phyloP scores from a whole-genome alignment of 805 yeast genomes.

The Wickerhamomyces tratensis region DNA sequence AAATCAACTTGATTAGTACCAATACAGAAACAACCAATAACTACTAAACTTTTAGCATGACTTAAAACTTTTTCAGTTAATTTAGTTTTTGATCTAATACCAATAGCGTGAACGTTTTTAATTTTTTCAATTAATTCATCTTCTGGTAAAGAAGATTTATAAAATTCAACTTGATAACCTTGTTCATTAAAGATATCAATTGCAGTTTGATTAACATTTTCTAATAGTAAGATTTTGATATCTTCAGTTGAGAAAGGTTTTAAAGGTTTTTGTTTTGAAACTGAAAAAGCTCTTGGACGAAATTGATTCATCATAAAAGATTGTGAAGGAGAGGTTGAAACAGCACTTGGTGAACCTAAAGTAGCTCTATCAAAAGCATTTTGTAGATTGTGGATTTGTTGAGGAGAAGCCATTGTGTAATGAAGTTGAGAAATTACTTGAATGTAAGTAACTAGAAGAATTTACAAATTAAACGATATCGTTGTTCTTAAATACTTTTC shows the following conservation, averaged over 20 bases:
- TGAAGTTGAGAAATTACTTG: no score
- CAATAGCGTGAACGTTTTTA: constrained; percentile 89
- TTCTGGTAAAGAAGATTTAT: constrained; percentile 82
- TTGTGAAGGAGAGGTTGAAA: constrained; percentile 74
- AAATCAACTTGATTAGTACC: constrained; percentile 98
- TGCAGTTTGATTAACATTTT: constrained; percentile 92
- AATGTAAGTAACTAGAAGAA: no score
- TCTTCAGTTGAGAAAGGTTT: constrained; percentile 96
- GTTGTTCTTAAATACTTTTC: no score
- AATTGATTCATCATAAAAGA: constrained; percentile 49
- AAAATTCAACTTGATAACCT: constrained; percentile 96
- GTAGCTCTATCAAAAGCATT: constrained; percentile 47
- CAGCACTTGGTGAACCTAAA: constrained; percentile 54
- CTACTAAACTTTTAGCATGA: constrained; percentile 84
- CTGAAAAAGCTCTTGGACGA: constrained; percentile 30
- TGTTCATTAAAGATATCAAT: constrained; percentile 74
- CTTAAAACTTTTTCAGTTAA: constrained; percentile 69
- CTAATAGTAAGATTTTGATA: constrained; percentile 81
- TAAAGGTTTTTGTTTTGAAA: constrained; percentile 50
- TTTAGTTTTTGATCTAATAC: constrained; percentile 95
- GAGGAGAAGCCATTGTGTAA: constrained; percentile 52
- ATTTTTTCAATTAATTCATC: constrained; percentile 92
- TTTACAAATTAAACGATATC: no score
- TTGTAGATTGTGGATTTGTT: constrained; percentile 49
- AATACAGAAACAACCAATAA: constrained; percentile 96